Evolutionary conservation across 169 alveolate genomes (phyloP), one percentile per base, ranked within the genome.

Genomic region (Plasmodium vivax): DNA sequence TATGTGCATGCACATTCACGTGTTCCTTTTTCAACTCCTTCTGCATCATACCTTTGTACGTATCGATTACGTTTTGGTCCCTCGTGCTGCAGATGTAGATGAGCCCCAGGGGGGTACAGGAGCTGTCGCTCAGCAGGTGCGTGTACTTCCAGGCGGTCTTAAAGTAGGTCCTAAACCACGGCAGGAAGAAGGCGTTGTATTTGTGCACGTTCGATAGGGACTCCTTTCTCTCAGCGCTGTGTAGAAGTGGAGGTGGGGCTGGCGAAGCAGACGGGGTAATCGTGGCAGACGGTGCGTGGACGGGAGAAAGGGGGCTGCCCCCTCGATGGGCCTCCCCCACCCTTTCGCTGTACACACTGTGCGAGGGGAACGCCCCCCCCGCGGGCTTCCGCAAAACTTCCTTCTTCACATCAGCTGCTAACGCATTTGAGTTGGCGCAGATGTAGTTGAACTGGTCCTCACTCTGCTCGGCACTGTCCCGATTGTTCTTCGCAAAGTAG

Each of bases 131-230:
- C 19, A 51, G 77, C 56, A 85, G 10, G 71, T 85, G 85, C 6
- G 80, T 85, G 45, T 85, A 85, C 23, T 23, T 75, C 93, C 93
- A 85, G 14, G 93, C 80, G 30, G 93, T 85, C 58, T 23, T 85
- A 85, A 85, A 56, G 71, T 85, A 85, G 23, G 77, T 51, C 68
- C 82, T 32, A 77, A 85, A 85, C 93, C 93, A 85, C 2, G 93
- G 93, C 4, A 85, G n/a, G 45, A 79, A 85, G 45, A 85, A 85
- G 32, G 93, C 93, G 80, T 85, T 85, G 56, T 85, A 85, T 77
- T 85, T 85, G 43, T 85, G 74, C 14, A 85, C 82, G 38, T 79
- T 45, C 9, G 27, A 36, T 19, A 85, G 68, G 71, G 77, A 71
- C 56, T 51, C 82, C n/a, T 47, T 45, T 43, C 77, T 19, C n/a